Conservation (phyloP, 805 yeast genomes). For the Metahyphopichia silvanorum region DNA sequence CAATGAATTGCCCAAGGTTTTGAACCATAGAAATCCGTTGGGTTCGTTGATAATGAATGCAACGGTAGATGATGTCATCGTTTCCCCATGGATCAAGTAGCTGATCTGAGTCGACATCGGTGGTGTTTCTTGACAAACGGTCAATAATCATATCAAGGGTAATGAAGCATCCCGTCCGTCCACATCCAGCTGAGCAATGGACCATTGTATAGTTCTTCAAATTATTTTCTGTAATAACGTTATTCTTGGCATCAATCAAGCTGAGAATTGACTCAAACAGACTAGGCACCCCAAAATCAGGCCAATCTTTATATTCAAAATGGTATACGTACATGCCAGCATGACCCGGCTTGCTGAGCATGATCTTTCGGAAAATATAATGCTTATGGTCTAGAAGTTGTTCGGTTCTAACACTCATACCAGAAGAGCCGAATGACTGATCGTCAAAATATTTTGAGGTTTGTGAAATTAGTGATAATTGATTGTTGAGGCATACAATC, state of each 20-base stretch:
- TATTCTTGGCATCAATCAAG: conserved; percentile 31
- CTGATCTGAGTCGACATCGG: background rate
- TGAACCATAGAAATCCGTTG: conserved; percentile 86
- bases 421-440: conserved; percentile 11
- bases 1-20: conserved; percentile 67
- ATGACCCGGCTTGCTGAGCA: conserved; percentile 8
- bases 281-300: conserved; percentile 44
- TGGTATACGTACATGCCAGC: conserved; percentile 23
- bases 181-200: conserved; percentile 62
- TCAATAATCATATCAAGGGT: conserved; percentile 41
- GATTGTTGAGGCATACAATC: conserved; percentile 35
- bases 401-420: conserved; percentile 9
- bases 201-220: conserved; percentile 25
- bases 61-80: conserved; percentile 57
- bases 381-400: conserved; percentile 7
- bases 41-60: conserved; percentile 63
- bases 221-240: conserved; percentile 11
- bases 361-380: conserved; percentile 14
- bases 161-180: conserved; percentile 53
- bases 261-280: conserved; percentile 26
- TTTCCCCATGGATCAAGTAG: conserved; percentile 17
- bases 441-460: conserved; percentile 16
- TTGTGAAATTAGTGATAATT: conserved; percentile 14
- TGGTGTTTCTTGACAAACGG: conserved; percentile 11
- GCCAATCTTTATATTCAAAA: conserved; percentile 43